These are phyloP conservation scores for Lachnum nothofagi DNA, from an alignment of 2,329 filamentous ascomycete species.

Conservation along the genomic window DNA sequence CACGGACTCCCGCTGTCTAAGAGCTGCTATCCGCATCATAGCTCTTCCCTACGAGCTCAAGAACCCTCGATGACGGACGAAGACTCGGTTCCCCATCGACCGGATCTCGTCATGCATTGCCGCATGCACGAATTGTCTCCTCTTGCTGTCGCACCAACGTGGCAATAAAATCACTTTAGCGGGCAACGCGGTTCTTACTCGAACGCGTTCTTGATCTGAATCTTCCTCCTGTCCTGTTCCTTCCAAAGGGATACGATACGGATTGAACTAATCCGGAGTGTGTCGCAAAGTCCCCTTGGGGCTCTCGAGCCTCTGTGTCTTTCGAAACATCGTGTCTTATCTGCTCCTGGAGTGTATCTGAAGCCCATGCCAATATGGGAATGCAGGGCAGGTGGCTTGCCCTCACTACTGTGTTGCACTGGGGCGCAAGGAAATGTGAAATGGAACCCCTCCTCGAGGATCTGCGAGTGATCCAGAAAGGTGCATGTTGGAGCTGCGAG, in stretches of 20 bases:
- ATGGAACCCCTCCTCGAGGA: background rate
- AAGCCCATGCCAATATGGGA: background rate
- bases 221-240: too few species aligned
- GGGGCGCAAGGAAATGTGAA: conserved; percentile 1
- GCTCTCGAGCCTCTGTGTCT: background rate
- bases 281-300: background rate
- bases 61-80: background rate
- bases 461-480: background rate
- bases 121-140: too few species aligned
- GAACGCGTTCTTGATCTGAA: too few species aligned
- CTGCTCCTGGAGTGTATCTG: background rate
- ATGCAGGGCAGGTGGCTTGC: conserved; percentile 1
- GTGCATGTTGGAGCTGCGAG: background rate
- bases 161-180: background rate
- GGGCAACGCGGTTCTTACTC: background rate
- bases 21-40: background rate
- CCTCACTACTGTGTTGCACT: background rate
- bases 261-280: background rate
- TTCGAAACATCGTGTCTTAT: background rate
- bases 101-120: too few species aligned
- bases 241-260: too few species aligned
- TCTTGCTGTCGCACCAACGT: too few species aligned
- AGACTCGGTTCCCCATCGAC: background rate
- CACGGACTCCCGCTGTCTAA: conserved; percentile 1
- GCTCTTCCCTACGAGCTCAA: background rate